Conservation (phyloP, 148 eudicot species). For the Suaeda aralocaspica region DNA sequence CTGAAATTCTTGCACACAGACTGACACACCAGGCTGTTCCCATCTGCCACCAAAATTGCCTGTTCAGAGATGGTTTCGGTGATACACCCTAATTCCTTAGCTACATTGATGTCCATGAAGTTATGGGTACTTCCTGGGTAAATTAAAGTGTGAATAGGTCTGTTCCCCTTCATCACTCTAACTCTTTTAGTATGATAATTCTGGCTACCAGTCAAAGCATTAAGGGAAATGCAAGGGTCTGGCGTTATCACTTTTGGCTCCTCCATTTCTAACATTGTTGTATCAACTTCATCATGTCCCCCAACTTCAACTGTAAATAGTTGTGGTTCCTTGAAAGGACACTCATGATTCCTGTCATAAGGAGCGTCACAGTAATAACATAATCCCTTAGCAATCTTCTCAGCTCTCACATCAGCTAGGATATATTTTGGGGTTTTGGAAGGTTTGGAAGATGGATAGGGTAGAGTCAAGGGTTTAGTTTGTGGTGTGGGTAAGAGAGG, state of each 20-base stretch:
- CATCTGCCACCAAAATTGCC: background rate
- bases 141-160: background rate
- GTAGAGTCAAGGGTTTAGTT: background rate
- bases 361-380: background rate
- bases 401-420: too few relatives aligned
- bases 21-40: background rate
- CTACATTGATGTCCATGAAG: background rate
- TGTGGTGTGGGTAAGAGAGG: background rate
- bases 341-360: background rate
- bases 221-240: background rate
- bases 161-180: background rate
- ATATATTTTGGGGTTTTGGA: background rate
- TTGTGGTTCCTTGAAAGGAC: background rate
- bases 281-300: background rate
- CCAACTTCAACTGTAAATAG: background rate
- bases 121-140: background rate
- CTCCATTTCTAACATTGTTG: accelerated
- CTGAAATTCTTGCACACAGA: background rate
- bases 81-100: background rate
- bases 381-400: too few relatives aligned
- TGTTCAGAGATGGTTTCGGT: background rate
- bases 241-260: too few relatives aligned
- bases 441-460: background rate
- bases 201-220: background rate
- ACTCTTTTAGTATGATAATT: background rate